Evolutionary conservation across 2,329 filamentous ascomycete genomes (phyloP).

Genomic region (Aphanocladium album): DNA sequence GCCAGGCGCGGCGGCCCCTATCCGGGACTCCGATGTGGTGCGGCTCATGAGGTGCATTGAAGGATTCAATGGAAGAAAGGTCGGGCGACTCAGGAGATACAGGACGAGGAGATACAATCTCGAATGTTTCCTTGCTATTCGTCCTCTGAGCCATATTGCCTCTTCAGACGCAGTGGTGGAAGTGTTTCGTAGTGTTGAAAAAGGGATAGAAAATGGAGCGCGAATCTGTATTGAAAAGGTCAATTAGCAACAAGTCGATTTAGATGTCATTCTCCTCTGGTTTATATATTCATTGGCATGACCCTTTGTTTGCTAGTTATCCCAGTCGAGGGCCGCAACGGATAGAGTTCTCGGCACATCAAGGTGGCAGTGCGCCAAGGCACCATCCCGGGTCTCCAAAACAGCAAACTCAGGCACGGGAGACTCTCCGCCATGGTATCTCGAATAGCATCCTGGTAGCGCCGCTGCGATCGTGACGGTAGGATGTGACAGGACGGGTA

Average conservation of each 20-base stretch:
- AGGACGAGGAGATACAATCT: constrained; percentile 7
- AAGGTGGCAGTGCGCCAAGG: neutral
- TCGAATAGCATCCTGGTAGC: neutral
- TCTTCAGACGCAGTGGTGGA: neutral
- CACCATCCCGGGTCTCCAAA: neutral
- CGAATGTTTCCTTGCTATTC: neutral
- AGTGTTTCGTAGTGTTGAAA: neutral
- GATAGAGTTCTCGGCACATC: neutral
- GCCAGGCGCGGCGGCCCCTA: constrained; percentile 26
- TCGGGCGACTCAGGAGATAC: neutral
- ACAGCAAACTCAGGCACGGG: neutral
- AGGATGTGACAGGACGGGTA: neutral
- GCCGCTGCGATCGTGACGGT: neutral
- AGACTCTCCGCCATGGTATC: neutral
- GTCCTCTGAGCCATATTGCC: neutral
- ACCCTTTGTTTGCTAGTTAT: neutral
- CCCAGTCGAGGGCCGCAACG: neutral
- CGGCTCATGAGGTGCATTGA: neutral
- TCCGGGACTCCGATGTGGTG: constrained; percentile 18
- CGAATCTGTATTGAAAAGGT: neutral
- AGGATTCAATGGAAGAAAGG: neutral
- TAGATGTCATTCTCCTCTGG: neutral
- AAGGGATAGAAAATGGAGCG: neutral
- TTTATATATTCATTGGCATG: neutral
- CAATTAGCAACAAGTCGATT: neutral